Evolutionary conservation across 768 basidiomycete genomes (phyloP).

Genomic region (Daedaleopsis sinensis): DNA sequence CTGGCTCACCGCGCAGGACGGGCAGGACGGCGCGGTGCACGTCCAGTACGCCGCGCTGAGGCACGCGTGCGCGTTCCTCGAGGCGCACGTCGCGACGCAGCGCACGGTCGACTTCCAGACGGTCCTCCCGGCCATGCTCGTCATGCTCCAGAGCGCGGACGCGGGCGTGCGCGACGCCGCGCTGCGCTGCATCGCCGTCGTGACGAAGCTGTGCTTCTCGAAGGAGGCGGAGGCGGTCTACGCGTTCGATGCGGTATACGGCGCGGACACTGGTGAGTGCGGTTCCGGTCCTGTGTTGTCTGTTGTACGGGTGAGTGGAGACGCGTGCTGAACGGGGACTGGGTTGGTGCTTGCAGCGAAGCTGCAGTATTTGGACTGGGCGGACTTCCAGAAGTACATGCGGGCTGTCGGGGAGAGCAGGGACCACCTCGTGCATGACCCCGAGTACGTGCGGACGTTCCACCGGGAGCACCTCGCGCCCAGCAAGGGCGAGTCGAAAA

Average conservation of each 20-base stretch:
- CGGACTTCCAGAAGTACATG: slow-evolving; percentile 63
- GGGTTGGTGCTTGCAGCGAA: slow-evolving; percentile 32
- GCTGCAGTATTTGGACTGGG: slow-evolving; percentile 71
- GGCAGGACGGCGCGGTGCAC: slow-evolving; percentile 23
- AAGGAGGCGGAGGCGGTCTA: slow-evolving; percentile 58
- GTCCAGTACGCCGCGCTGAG: slow-evolving; percentile 61
- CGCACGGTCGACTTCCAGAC: slow-evolving; percentile 78
- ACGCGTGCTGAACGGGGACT: slow-evolving; percentile 25
- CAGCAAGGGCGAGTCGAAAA: slow-evolving; percentile 56
- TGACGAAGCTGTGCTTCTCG: slow-evolving; percentile 42
- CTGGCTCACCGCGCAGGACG: slow-evolving; percentile 44
- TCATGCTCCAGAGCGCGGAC: slow-evolving; percentile 55
- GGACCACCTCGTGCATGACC: slow-evolving; percentile 64
- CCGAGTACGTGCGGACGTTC: slow-evolving; percentile 56
- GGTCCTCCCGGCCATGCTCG: slow-evolving; percentile 69
- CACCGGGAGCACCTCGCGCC: slow-evolving; percentile 59
- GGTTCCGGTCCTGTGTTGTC: slow-evolving; percentile 9
- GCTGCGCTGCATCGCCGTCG: slow-evolving; percentile 54
- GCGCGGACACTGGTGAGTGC: slow-evolving; percentile 54
- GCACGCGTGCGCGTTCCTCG: slow-evolving; percentile 81
- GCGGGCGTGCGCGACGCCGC: slow-evolving; percentile 50
- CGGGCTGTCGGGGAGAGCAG: slow-evolving; percentile 49
- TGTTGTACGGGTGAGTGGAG: not conserved
- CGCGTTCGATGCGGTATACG: slow-evolving; percentile 76
- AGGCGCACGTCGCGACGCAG: slow-evolving; percentile 61